Evolutionary conservation across 139 green algal genomes (phyloP).

Genomic region (Ulvella scutata): DNA sequence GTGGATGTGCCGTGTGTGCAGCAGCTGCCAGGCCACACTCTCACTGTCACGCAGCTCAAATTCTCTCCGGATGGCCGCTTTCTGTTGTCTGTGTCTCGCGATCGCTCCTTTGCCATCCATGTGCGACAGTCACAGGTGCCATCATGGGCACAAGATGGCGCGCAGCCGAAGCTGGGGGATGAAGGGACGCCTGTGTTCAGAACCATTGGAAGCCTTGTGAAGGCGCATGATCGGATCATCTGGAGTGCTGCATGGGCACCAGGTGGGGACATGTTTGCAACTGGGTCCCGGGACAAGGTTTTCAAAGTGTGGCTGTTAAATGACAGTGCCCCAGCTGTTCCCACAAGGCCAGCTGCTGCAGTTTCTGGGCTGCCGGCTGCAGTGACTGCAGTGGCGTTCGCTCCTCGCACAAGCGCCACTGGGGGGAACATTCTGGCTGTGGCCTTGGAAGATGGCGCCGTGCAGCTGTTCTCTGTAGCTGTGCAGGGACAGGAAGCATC

Average conservation of each 20-base stretch:
- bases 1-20: conserved; percentile 10
- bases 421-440: conserved; percentile 31
- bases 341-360: neutral
- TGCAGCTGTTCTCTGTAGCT: conserved; percentile 27
- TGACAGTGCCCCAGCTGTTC: neutral
- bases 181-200: conserved; percentile 12
- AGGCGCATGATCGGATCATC: conserved; percentile 61
- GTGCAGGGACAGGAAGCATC: neutral
- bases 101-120: conserved; percentile 41
- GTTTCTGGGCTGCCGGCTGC: conserved; percentile 10
- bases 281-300: conserved; percentile 45
- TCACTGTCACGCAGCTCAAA: conserved; percentile 84
- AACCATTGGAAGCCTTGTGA: conserved; percentile 22
- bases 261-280: conserved; percentile 42
- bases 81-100: conserved; percentile 46
- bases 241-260: conserved; percentile 57
- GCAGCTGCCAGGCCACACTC: conserved; percentile 46
- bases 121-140: neutral
- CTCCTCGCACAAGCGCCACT: conserved; percentile 2
- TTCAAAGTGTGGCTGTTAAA: conserved; percentile 51
- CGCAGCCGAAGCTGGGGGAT: neutral
- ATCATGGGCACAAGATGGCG: neutral
- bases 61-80: conserved; percentile 47
- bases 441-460: conserved; percentile 42
- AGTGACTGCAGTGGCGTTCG: conserved; percentile 41